A percentile compares a stretch with the other conserved stretches of the same genome.
These are phyloP conservation scores for Dothideomycetes sp. DNA, from an alignment of 2,329 filamentous ascomycete genomes.

Conservation along the genomic window DNA sequence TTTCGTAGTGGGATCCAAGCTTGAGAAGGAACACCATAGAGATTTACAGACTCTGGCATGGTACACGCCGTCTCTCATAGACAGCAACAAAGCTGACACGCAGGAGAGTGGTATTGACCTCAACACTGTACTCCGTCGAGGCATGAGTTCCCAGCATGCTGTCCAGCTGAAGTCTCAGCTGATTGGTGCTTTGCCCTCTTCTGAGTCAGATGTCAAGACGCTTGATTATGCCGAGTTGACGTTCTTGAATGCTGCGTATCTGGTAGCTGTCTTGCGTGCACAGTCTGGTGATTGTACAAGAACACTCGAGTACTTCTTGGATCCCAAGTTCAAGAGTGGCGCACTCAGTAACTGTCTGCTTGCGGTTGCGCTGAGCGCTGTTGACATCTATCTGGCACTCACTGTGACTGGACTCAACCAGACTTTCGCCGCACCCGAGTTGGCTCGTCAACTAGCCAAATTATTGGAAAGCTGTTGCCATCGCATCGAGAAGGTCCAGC, in stretches of 20 bases:
- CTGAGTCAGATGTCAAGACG: conserved; percentile 67
- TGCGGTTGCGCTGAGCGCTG: conserved; percentile 56
- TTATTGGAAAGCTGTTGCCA: conserved; percentile 89
- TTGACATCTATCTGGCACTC: conserved; percentile 70
- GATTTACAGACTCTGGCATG: conserved; percentile 79
- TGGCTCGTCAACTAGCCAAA: conserved; percentile 76
- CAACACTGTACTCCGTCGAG: conserved; percentile 83
- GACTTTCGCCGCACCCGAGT: conserved; percentile 79
- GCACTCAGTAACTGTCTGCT: conserved; percentile 55
- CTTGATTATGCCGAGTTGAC: conserved; percentile 85
- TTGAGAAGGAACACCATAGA: conserved; percentile 61
- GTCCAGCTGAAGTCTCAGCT: conserved; percentile 73
- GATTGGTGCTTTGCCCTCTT: conserved; percentile 61
- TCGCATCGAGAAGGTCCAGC: conserved; percentile 82
- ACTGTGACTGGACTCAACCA: conserved; percentile 62
- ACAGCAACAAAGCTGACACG: conserved; percentile 80
- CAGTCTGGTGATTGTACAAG: conserved; percentile 84
- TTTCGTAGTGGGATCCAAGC: conserved; percentile 65
- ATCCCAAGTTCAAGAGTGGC: conserved; percentile 64
- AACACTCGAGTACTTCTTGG: conserved; percentile 85
- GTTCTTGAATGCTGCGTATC: conserved; percentile 81
- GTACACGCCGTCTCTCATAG: conserved; percentile 77
- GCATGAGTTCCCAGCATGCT: conserved; percentile 70
- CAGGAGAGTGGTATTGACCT: conserved; percentile 94
- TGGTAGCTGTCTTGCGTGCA: conserved; percentile 82